Percentiles rank a stretch among this genome's conserved stretches.
Evolutionary conservation across 805 yeast species (phyloP).

Genomic region (Saccharomycopsis oosterbeekiorum): DNA sequence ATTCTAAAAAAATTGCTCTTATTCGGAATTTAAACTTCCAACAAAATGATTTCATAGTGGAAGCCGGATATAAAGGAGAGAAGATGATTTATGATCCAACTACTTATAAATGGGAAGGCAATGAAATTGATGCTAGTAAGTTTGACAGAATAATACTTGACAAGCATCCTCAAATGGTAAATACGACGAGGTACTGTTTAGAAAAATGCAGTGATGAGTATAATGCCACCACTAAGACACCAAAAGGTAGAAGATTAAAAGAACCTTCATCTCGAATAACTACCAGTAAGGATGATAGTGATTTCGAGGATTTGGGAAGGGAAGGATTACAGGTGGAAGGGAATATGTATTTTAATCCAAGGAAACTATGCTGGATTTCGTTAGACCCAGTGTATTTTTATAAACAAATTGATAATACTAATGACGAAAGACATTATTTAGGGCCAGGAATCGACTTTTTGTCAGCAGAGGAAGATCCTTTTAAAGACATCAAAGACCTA

Average conservation of each 20-base stretch:
- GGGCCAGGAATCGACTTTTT: background rate
- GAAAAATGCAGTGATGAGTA: background rate
- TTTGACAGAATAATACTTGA: conserved; percentile 9
- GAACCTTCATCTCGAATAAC: background rate
- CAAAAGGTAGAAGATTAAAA: background rate
- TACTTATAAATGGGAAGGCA: conserved; percentile 18
- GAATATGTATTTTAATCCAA: conserved; percentile 18
- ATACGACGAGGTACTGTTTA: background rate
- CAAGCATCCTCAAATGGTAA: conserved; percentile 14
- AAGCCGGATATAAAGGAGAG: conserved; percentile 14
- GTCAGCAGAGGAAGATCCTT: conserved; percentile 17
- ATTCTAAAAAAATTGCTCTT: conserved; percentile 6
- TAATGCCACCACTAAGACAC: no score
- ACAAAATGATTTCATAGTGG: conserved; percentile 6
- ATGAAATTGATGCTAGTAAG: conserved; percentile 14
- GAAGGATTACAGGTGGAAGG: conserved; percentile 19
- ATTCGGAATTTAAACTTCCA: conserved; percentile 12
- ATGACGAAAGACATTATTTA: background rate
- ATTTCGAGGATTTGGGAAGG: conserved; percentile 14
- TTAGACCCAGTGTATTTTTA: background rate
- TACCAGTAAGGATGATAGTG: conserved; percentile 13
- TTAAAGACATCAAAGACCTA: conserved; percentile 15
- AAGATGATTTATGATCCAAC: conserved; percentile 17
- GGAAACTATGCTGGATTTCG: conserved; percentile 17
- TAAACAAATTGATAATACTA: background rate